Conservation (phyloP, 371 early-diverging fungal genomes). For the Caulochytrium protostelioides region DNA sequence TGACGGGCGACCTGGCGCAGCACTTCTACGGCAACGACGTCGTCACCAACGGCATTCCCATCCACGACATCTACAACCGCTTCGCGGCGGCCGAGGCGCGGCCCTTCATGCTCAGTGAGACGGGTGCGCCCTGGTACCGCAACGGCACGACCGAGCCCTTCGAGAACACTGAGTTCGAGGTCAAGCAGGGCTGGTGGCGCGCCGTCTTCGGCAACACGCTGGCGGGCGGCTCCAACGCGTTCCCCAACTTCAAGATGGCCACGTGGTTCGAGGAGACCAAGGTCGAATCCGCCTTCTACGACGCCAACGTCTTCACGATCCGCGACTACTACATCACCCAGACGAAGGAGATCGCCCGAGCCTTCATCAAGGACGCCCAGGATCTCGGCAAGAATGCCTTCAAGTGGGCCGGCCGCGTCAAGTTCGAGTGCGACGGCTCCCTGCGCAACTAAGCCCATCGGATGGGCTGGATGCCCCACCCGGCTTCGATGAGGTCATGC, state of each 20-base stretch:
- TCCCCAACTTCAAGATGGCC: conserved; percentile 2
- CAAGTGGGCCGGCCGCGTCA: too few species aligned
- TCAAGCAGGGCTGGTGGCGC: conserved; percentile 11
- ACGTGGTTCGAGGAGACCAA: conserved; percentile 9
- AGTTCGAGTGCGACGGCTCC: too few species aligned
- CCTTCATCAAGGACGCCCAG: too few species aligned
- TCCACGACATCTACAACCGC: conserved; percentile 6
- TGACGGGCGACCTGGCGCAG: background rate
- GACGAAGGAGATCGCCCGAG: too few species aligned
- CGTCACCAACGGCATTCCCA: background rate
- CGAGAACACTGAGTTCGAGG: background rate
- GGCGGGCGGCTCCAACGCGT: background rate
- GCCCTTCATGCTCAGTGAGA: conserved; percentile 11
- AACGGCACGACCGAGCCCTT: background rate
- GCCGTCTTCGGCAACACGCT: conserved; percentile 1
- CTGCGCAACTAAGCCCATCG: too few species aligned
- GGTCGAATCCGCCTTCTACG: conserved; percentile 2
- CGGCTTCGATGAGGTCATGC: too few species aligned
- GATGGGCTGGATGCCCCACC: too few species aligned
- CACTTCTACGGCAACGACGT: too few species aligned
- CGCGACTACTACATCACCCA: conserved; percentile 3
- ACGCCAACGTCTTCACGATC: background rate
- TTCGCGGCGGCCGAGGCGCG: conserved; percentile 2
- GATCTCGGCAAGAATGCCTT: too few species aligned
- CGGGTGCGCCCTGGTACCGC: conserved; percentile 5